Percentiles rank a stretch among this genome's conserved stretches.
These are phyloP conservation scores for Balansia obtecta DNA, from an alignment of 2,329 filamentous ascomycete genomes.

Conservation along the genomic window DNA sequence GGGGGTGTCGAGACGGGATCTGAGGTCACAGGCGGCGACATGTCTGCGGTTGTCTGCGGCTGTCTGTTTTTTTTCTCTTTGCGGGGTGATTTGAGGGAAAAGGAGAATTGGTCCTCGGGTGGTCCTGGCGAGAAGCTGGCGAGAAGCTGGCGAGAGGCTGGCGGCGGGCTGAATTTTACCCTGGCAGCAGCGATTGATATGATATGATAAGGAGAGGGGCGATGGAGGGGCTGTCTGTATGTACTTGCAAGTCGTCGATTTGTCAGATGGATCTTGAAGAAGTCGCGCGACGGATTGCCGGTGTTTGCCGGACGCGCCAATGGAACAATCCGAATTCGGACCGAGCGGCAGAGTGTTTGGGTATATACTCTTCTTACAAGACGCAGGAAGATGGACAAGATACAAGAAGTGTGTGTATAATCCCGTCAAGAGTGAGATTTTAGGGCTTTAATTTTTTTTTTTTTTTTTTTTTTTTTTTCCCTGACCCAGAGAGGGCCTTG, in stretches of 20 bases:
- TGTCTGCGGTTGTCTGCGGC: conserved; percentile 6
- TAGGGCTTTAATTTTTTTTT: no score
- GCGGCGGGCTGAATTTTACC: no score
- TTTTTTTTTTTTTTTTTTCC: no score
- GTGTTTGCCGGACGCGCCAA: not conserved
- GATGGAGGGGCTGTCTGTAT: not conserved
- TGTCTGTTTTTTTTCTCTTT: no score
- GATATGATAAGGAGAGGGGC: not conserved
- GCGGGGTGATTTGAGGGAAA: no score
- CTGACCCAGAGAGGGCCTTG: not conserved
- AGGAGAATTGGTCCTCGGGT: not conserved
- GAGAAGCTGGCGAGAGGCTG: not conserved
- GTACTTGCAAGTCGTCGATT: not conserved
- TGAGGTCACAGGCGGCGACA: conserved; percentile 20
- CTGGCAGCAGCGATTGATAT: not conserved
- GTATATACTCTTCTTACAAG: no score
- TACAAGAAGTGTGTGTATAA: no score
- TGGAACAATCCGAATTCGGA: not conserved
- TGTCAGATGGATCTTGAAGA: not conserved
- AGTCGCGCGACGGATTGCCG: not conserved
- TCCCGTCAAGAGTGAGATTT: no score
- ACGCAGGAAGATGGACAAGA: no score
- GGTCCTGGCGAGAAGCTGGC: not conserved
- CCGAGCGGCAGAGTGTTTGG: not conserved
- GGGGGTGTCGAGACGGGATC: conserved; percentile 61